Percentiles rank a stretch among this genome's conserved stretches.
Conservation (phyloP, 768 basidiomycete genomes). For the Pleurotus sapidus region DNA sequence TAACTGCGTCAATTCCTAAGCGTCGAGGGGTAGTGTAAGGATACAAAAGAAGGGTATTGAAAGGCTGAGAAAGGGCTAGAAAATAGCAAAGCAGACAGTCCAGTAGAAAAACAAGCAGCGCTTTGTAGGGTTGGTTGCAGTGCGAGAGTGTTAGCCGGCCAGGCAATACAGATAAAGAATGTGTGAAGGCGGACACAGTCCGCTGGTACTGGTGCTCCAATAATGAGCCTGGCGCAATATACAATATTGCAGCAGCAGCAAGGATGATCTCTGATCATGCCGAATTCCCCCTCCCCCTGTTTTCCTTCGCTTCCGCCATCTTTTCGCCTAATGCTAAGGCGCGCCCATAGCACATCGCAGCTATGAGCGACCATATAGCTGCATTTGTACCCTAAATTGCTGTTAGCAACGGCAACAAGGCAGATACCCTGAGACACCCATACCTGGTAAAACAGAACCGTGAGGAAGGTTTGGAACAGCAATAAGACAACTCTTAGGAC, state of each 20-base stretch:
- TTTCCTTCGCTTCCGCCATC: slow-evolving; percentile 63
- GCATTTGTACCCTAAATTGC: slow-evolving; percentile 72
- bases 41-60: slow-evolving; percentile 6
- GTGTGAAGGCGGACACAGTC: slow-evolving; percentile 9
- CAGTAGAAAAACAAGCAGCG: not conserved
- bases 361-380: slow-evolving; percentile 76
- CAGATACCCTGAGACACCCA: slow-evolving; percentile 11
- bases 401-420: not conserved
- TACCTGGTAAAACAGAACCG: slow-evolving; percentile 78
- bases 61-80: not conserved
- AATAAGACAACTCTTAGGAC: slow-evolving; percentile 60
- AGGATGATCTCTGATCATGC: slow-evolving; percentile 36
- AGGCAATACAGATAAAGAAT: slow-evolving; percentile 1
- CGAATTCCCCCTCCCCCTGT: slow-evolving; percentile 54
- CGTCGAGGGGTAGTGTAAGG: not conserved
- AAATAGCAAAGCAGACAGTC: not conserved
- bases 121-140: not conserved
- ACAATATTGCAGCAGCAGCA: slow-evolving; percentile 1
- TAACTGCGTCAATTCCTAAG: slow-evolving; percentile 5
- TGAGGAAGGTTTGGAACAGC: slow-evolving; percentile 58
- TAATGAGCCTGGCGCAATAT: not conserved
- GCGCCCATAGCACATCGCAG: slow-evolving; percentile 61
- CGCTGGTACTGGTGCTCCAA: slow-evolving; percentile 8
- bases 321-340: slow-evolving; percentile 67
- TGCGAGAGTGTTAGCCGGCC: not conserved